Base-by-base conservation (phyloP, 495 filamentous ascomycete genomes). In the Xylaria longipes region DNA sequence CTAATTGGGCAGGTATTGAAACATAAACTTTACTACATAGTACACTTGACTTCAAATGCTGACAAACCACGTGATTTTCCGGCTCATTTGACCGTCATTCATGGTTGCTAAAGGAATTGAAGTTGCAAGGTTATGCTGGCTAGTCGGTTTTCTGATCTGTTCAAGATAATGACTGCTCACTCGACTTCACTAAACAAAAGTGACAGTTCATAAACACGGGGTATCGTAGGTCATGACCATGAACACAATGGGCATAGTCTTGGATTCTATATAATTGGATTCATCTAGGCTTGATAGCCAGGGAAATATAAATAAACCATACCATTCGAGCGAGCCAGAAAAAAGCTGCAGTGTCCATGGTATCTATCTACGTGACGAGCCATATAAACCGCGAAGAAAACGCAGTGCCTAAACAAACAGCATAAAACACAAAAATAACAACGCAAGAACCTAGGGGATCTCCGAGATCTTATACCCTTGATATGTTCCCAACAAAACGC, bases 241-340 rank as follows among this genome's bases (percentile, higher is more conserved):
- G 4, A 27, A 27, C 22, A 41, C 15, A 33, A 15, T 9, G 35
- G 27, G 27, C 12, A 48, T 46, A 41, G 39, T 46, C 15, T 46
- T 65, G 14, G 17, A 65, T 33, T 22, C 62, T 65, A 65, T 65
- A 17, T 65, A 65, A 33, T 46, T 27, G 33, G 62, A 48, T 33
- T n/a, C 9, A 46, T 48, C 41, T 31, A 48, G 39, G 25, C 27
- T n/a, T 3, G 62, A 20, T 65, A 48, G 41, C 37, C 37, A 31
- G 22, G 29, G 31, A 31, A 60, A 14, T 41, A 12, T 62, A 41
- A 20, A 46, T 27, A 31, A 65, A 65, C 7, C 37, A 33, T 46
- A 33, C 9, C 37, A 48, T 65, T 65, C 25, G 33, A 46, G 17
- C 62, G 41, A 31, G 25, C 41, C 39, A 33, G 9, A 41, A 17